Conservation (phyloP, 768 basidiomycete genomes). For the Holtermannia corniformis region DNA sequence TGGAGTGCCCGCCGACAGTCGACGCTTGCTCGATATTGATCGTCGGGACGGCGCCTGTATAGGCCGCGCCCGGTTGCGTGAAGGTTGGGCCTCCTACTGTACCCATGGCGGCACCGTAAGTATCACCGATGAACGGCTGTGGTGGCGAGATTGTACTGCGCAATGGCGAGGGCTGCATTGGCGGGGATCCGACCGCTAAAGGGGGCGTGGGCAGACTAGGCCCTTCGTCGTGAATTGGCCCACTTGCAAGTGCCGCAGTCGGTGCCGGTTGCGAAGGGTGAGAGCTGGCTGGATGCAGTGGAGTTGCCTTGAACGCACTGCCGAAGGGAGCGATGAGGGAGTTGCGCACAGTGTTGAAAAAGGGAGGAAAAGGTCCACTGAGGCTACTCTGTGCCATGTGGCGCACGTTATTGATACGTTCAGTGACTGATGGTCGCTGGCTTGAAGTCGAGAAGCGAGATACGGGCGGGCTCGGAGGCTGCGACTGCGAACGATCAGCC, state of each 20-base stretch:
- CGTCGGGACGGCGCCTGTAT: background rate
- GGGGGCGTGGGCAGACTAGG: background rate
- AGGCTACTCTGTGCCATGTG: background rate
- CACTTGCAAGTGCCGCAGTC: no score
- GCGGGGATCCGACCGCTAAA: background rate
- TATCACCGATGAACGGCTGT: background rate
- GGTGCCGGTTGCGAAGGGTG: background rate
- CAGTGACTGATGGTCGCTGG: background rate
- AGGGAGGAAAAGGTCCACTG: background rate
- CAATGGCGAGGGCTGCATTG: background rate
- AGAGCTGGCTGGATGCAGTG: background rate
- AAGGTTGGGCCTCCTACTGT: background rate
- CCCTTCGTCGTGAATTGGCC: background rate
- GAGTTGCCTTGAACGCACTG: background rate
- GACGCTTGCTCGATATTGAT: background rate
- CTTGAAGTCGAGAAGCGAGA: background rate
- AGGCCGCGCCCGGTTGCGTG: background rate
- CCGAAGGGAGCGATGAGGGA: background rate
- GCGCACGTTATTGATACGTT: background rate
- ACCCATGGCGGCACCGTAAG: background rate
- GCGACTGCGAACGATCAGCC: no score
- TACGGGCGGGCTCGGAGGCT: no score
- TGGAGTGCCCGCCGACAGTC: background rate
- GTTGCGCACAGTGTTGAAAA: background rate
- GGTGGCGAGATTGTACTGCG: background rate